Evolutionary conservation across 495 filamentous ascomycete genomes (phyloP).

Genomic region (Daldinia caldariorum): DNA sequence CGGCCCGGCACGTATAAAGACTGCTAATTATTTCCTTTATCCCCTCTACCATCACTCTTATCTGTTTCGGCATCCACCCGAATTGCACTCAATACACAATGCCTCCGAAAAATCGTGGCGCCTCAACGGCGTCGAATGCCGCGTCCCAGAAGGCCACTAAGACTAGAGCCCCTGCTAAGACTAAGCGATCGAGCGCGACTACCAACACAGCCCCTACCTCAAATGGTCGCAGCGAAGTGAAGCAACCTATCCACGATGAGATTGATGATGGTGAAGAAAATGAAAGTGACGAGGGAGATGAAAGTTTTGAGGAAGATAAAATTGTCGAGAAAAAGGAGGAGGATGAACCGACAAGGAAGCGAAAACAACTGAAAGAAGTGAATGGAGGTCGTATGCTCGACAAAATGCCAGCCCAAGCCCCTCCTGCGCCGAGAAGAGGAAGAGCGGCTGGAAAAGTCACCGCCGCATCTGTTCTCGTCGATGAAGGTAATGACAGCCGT

Average conservation of each 20-base stretch:
- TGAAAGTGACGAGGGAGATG: background rate
- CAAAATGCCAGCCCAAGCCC: too few relatives aligned
- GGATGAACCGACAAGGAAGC: too few relatives aligned
- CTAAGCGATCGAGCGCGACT: background rate
- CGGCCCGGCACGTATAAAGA: background rate
- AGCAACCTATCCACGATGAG: background rate
- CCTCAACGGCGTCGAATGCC: conserved; percentile 4
- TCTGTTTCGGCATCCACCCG: background rate
- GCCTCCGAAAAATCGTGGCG: conserved; percentile 27
- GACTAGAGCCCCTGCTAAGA: background rate
- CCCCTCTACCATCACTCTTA: background rate
- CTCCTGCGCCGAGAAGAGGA: too few relatives aligned
- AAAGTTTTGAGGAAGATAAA: too few relatives aligned
- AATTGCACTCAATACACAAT: conserved; percentile 20
- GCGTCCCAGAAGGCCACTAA: background rate
- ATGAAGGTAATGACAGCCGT: background rate
- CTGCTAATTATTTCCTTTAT: background rate
- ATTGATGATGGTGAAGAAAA: background rate
- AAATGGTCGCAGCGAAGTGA: background rate
- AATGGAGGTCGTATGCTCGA: too few relatives aligned
- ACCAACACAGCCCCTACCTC: background rate
- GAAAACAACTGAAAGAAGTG: too few relatives aligned
- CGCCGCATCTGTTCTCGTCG: background rate
- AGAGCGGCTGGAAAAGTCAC: too few relatives aligned
- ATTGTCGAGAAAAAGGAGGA: too few relatives aligned